A percentile compares a stretch with the other conserved stretches of the same genome.
Conservation (phyloP, 495 filamentous ascomycete genomes). For the Bacidia rubella region DNA sequence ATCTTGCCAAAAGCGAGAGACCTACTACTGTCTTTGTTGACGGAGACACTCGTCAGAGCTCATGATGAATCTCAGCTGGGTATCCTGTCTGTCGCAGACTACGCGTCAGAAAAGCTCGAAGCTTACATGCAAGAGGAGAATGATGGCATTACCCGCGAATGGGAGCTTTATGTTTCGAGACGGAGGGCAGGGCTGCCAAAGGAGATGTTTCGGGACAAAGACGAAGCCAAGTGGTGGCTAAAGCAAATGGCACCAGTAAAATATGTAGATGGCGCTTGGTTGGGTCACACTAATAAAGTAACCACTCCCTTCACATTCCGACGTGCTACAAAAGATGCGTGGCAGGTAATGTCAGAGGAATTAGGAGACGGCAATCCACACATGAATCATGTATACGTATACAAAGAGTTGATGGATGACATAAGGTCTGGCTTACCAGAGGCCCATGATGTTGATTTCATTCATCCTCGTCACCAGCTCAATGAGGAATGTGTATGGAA, state of each 20-base stretch:
- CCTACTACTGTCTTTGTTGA: constrained; percentile 22
- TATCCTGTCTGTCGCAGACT: constrained; percentile 27
- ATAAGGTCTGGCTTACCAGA: constrained; percentile 21
- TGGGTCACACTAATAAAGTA: constrained; percentile 32
- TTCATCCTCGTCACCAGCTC: constrained; percentile 22
- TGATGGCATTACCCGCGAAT: constrained; percentile 18
- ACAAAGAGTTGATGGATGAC: constrained; percentile 26
- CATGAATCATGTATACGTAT: constrained; percentile 36
- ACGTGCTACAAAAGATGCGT: constrained; percentile 27
- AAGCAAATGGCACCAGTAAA: constrained; percentile 32
- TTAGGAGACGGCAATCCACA: constrained; percentile 34
- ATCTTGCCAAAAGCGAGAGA: constrained; percentile 21
- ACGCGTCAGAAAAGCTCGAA: constrained; percentile 19
- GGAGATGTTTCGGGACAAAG: constrained; percentile 25
- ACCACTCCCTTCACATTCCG: constrained; percentile 27
- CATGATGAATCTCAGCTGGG: constrained; percentile 7
- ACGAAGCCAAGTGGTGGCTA: constrained; percentile 31
- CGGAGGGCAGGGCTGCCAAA: constrained; percentile 18
- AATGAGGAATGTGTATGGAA: constrained; percentile 28
- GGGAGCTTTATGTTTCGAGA: constrained; percentile 24
- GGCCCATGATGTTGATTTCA: constrained; percentile 23
- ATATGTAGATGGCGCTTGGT: constrained; percentile 38
- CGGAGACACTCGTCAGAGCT: constrained; percentile 21
- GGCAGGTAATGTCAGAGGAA: constrained; percentile 39
- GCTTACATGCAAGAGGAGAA: constrained; percentile 24